These are phyloP conservation scores for Dactylellina cionopaga DNA, from an alignment of 2,329 filamentous ascomycete species.

Conservation along the genomic window DNA sequence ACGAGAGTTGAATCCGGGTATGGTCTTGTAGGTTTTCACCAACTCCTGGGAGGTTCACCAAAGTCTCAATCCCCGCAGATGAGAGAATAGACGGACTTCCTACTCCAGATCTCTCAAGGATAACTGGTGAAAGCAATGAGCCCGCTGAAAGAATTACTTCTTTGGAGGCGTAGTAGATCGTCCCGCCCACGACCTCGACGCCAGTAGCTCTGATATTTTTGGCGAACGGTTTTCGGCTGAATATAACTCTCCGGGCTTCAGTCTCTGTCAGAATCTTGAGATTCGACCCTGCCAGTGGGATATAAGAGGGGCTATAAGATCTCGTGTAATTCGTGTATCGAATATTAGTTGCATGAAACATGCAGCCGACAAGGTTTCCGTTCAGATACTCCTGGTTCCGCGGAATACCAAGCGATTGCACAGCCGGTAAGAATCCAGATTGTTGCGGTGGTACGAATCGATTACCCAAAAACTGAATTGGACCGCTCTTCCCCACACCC, in stretches of 20 bases:
- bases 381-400: conserved; percentile 64
- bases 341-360: conserved; percentile 66
- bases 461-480: conserved; percentile 59
- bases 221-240: conserved; percentile 56
- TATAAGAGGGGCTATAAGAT: conserved; percentile 64
- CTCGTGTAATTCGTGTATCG: conserved; percentile 64
- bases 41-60: conserved; percentile 59
- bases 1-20: neutral
- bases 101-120: conserved; percentile 66
- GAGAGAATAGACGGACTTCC: conserved; percentile 60
- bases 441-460: conserved; percentile 63
- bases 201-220: conserved; percentile 54
- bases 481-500: neutral
- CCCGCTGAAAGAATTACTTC: conserved; percentile 63
- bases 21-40: conserved; percentile 60
- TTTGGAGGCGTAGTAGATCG: conserved; percentile 56
- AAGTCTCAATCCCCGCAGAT: conserved; percentile 59
- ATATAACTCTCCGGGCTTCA: conserved; percentile 61
- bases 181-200: conserved; percentile 6
- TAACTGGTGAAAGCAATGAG: conserved; percentile 61
- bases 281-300: conserved; percentile 62
- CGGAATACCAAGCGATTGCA: conserved; percentile 63
- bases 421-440: conserved; percentile 62
- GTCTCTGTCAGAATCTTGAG: conserved; percentile 61
- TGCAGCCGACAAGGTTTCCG: conserved; percentile 66